Evolutionary conservation across 169 alveolate genomes (phyloP).

Genomic region (Eimeria zaria): DNA sequence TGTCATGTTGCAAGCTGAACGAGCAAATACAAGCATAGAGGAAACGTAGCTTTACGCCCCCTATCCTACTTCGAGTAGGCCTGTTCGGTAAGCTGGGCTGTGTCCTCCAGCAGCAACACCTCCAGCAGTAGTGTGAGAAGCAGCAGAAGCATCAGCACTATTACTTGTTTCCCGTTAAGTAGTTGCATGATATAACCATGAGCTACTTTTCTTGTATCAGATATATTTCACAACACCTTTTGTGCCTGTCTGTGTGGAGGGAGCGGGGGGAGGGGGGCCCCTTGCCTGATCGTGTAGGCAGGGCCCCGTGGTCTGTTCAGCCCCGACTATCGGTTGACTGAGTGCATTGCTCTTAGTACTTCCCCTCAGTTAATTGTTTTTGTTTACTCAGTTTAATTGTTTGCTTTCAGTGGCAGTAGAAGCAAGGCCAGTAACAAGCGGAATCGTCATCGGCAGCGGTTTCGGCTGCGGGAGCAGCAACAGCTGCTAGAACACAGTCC

Average conservation of each 20-base stretch:
- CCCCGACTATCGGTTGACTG: neutral
- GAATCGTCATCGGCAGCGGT: neutral
- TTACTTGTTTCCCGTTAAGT: neutral
- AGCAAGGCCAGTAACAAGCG: neutral
- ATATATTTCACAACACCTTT: neutral
- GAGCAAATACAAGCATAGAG: neutral
- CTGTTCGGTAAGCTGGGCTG: neutral
- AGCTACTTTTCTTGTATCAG: neutral
- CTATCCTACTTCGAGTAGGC: neutral
- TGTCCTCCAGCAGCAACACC: neutral
- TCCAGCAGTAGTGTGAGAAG: neutral
- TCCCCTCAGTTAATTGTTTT: neutral
- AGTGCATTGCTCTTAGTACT: neutral
- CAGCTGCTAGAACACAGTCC: neutral
- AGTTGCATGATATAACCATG: neutral
- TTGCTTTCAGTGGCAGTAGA: slow-evolving; percentile 7
- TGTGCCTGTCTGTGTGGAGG: neutral
- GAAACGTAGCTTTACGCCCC: neutral
- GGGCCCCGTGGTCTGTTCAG: slow-evolving; percentile 24
- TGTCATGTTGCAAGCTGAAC: neutral
- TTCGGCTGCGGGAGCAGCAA: slow-evolving; percentile 22
- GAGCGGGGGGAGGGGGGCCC: neutral
- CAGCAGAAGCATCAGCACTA: neutral
- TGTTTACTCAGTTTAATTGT: neutral
- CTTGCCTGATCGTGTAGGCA: neutral